A percentile compares a stretch with the other conserved stretches of the same genome.
Conservation (phyloP, 345 rosid genomes). For the Citrus reticulata region DNA sequence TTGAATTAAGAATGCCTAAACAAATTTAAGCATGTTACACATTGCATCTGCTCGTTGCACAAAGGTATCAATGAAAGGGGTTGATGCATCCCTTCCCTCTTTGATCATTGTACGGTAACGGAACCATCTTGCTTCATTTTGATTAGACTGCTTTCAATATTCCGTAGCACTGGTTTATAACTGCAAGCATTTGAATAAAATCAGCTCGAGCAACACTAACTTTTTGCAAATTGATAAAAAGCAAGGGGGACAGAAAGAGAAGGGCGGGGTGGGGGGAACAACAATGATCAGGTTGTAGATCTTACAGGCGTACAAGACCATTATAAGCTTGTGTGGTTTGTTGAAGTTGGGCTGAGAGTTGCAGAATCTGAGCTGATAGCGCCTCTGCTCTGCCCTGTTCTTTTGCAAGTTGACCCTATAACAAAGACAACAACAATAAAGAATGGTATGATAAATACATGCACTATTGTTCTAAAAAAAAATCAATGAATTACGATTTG, state of each 20-base stretch:
- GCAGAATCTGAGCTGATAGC: slow-evolving; percentile 79
- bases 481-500: background rate
- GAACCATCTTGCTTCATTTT: slow-evolving; percentile 84
- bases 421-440: background rate
- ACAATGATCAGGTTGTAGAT: background rate
- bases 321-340: slow-evolving; percentile 76
- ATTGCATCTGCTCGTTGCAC: background rate
- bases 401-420: slow-evolving; percentile 68
- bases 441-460: background rate
- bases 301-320: slow-evolving; percentile 74
- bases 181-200: slow-evolving; percentile 38
- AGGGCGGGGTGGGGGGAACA: accelerated
- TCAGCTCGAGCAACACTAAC: background rate
- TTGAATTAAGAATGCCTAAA: background rate
- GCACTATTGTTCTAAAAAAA: background rate
- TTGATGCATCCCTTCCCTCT: background rate
- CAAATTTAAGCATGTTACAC: background rate
- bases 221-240: too few relatives aligned
- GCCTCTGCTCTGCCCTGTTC: slow-evolving; percentile 87
- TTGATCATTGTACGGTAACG: slow-evolving; percentile 38
- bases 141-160: slow-evolving; percentile 77
- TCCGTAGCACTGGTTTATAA: slow-evolving; percentile 79
- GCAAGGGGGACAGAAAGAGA: too few relatives aligned
- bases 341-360: slow-evolving; percentile 73
- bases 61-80: background rate